A percentile compares a stretch with the other conserved stretches of the same genome.
These are phyloP conservation scores for Epichloe elymi DNA, from an alignment of 2,329 filamentous ascomycete species.

Conservation along the genomic window DNA sequence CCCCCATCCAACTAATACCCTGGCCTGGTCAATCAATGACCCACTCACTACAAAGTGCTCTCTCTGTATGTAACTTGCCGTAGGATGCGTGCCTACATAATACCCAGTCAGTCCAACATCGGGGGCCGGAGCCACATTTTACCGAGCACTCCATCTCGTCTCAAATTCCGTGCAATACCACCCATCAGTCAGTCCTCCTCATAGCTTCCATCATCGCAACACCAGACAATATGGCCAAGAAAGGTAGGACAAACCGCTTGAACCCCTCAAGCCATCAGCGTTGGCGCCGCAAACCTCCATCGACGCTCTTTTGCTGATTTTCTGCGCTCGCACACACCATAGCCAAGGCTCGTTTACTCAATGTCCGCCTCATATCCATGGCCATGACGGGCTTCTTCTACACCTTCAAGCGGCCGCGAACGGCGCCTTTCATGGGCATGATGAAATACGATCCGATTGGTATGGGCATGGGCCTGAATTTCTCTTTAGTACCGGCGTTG, in stretches of 20 bases:
- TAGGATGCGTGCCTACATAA: too few relatives aligned
- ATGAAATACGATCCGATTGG: constrained; percentile 97
- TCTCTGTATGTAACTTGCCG: too few relatives aligned
- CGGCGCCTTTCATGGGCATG: constrained; percentile 80
- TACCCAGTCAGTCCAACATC: constrained; percentile 1
- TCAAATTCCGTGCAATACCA: background rate
- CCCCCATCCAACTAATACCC: too few relatives aligned
- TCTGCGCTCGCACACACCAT: constrained; percentile 3
- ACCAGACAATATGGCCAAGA: constrained; percentile 13
- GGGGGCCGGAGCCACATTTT: constrained; percentile 8
- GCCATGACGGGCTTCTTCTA: constrained; percentile 98
- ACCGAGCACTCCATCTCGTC: background rate
- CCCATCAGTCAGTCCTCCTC: background rate
- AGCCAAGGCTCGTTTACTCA: constrained; percentile 86
- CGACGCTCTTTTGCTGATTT: constrained; percentile 5
- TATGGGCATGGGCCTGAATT: constrained; percentile 32
- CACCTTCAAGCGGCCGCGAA: constrained; percentile 72
- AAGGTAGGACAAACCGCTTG: constrained; percentile 7
- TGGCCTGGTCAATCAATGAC: background rate
- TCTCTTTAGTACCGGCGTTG: background rate
- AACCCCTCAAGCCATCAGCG: background rate
- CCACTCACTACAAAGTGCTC: background rate
- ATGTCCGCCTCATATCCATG: constrained; percentile 94
- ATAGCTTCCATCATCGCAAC: background rate
- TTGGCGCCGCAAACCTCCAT: background rate